Percentiles rank a stretch among this genome's conserved stretches.
Conservation (phyloP, 805 yeast species). For the Candida sphagnicola region DNA sequence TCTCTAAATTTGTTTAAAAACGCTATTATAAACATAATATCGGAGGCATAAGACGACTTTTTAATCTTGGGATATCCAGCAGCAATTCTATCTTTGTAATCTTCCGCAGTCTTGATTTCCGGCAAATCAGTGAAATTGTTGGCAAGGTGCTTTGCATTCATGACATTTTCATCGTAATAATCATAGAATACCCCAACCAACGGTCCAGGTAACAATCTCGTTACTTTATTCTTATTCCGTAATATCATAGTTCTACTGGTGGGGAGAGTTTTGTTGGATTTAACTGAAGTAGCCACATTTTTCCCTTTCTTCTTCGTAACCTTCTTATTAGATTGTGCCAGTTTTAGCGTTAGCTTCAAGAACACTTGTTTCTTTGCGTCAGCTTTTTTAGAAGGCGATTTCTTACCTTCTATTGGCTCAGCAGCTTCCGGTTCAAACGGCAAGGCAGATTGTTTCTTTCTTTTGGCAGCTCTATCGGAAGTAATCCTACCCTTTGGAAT, state of each 20-base stretch:
- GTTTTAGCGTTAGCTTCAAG: constrained; percentile 1
- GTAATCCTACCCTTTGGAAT: constrained; percentile 24
- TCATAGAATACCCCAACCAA: constrained; percentile 30
- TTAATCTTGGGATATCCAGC: constrained; percentile 28
- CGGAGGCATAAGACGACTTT: constrained; percentile 25
- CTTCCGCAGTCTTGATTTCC: constrained; percentile 7
- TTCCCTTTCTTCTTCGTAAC: constrained; percentile 2
- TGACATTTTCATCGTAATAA: constrained; percentile 33
- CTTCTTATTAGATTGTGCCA: constrained; percentile 2
- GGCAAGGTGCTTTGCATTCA: constrained; percentile 6
- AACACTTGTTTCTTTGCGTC: constrained; percentile 1
- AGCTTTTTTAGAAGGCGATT: not conserved
- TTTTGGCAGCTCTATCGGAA: constrained; percentile 7
- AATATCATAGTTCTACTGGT: constrained; percentile 29
- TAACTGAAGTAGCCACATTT: not conserved
- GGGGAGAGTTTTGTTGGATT: constrained; percentile 3
- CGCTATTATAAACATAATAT: constrained; percentile 28
- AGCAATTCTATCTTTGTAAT: constrained; percentile 24
- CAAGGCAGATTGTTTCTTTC: constrained; percentile 1
- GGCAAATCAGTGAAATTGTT: constrained; percentile 9
- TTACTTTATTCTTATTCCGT: constrained; percentile 21
- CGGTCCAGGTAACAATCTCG: constrained; percentile 39
- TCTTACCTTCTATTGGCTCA: not conserved
- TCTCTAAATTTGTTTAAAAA: constrained; percentile 29
- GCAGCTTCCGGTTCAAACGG: not conserved